These are phyloP conservation scores for Aureobasidium mangrovei DNA, from an alignment of 2,329 filamentous ascomycete genomes.

Conservation along the genomic window DNA sequence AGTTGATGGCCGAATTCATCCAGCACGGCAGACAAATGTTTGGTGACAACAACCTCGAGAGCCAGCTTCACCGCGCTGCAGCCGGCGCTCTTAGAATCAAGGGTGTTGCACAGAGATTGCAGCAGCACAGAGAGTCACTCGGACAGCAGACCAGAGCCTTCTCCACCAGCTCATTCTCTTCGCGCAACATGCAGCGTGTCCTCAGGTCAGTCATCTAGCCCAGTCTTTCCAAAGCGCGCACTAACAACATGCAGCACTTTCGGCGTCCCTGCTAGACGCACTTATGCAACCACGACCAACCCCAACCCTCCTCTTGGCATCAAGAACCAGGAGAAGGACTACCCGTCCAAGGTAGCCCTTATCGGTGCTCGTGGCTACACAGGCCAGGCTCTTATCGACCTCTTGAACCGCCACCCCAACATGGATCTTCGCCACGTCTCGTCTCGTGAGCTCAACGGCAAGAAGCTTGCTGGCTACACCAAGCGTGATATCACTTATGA, in stretches of 20 bases:
- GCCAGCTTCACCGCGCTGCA: constrained; percentile 71
- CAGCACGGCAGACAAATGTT: constrained; percentile 78
- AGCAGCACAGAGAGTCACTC: constrained; percentile 20
- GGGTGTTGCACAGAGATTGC: constrained; percentile 38
- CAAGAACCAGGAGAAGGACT: constrained; percentile 76
- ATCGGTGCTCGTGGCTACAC: constrained; percentile 93
- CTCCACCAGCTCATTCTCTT: constrained; percentile 47
- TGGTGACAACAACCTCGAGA: constrained; percentile 79
- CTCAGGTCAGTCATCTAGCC: background rate
- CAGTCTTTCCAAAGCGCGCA: background rate
- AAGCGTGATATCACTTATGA: constrained; percentile 91
- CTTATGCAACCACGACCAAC: constrained; percentile 61
- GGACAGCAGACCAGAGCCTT: constrained; percentile 57
- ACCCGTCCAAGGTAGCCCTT: constrained; percentile 70
- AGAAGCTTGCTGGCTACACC: constrained; percentile 79
- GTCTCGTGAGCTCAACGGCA: constrained; percentile 81
- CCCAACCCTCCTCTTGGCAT: constrained; percentile 83
- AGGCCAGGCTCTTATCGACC: constrained; percentile 77
- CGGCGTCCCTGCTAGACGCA: constrained; percentile 26
- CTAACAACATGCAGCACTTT: background rate
- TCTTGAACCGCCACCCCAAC: constrained; percentile 79
- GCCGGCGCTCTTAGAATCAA: constrained; percentile 56
- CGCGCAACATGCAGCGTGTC: constrained; percentile 14
- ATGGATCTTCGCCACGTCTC: constrained; percentile 89
- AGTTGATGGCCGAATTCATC: constrained; percentile 78